A percentile compares a stretch with the other conserved stretches of the same genome.
These are phyloP conservation scores for Ascosphaera aggregata DNA, from an alignment of 2,329 filamentous ascomycete species.

Conservation along the genomic window DNA sequence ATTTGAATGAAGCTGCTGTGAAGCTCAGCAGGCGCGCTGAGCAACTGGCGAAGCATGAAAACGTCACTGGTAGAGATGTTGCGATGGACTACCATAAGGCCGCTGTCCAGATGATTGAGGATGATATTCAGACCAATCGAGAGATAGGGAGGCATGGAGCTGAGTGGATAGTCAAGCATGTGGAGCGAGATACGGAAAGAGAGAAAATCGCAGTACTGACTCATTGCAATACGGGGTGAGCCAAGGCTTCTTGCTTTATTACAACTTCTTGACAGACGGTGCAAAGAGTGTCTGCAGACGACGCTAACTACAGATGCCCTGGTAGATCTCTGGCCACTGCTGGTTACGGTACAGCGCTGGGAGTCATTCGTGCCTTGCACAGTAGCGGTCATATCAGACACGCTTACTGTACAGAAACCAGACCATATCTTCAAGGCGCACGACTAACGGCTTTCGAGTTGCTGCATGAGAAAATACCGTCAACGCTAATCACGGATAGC, in stretches of 20 bases:
- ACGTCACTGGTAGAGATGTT: conserved; percentile 25
- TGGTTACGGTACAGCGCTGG: conserved; percentile 88
- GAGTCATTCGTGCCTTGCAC: conserved; percentile 71
- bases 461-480: conserved; percentile 78
- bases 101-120: conserved; percentile 66
- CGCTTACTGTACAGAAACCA: conserved; percentile 89
- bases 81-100: conserved; percentile 48
- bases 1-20: conserved; percentile 69
- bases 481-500: conserved; percentile 82
- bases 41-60: conserved; percentile 15
- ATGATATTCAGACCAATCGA: conserved; percentile 72
- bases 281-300: neutral
- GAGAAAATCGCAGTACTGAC: conserved; percentile 61
- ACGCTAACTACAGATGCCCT: neutral
- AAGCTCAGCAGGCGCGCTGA: conserved; percentile 47
- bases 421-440: conserved; percentile 94
- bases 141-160: conserved; percentile 66
- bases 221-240: conserved; percentile 87
- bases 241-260: conserved; percentile 3
- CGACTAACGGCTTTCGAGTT: conserved; percentile 88
- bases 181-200: conserved; percentile 23
- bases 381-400: conserved; percentile 42
- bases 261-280: neutral
- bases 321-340: conserved; percentile 71
- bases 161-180: conserved; percentile 50